Percentiles rank a stretch among this genome's conserved stretches.
These are phyloP conservation scores for Taphrina betulina DNA, from an alignment of 1,139 yeast genomes.

Conservation along the genomic window DNA sequence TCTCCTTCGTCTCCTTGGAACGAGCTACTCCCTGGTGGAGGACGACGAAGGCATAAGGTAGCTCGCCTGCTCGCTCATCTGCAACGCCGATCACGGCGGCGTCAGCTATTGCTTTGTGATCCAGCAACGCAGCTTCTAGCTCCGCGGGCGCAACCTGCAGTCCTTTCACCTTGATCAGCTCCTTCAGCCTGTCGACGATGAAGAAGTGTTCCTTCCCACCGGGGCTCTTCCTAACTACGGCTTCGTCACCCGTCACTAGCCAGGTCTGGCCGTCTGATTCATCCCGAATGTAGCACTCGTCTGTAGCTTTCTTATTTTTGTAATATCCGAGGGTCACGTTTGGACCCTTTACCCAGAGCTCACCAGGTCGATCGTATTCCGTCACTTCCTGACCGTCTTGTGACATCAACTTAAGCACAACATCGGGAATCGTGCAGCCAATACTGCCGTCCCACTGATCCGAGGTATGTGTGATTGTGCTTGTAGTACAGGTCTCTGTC, in stretches of 20 bases:
- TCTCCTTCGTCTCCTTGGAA: conserved; percentile 30
- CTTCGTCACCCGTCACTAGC: conserved; percentile 65
- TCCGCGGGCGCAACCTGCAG: conserved; percentile 82
- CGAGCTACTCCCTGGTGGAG: conserved; percentile 38
- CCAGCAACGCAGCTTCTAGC: conserved; percentile 63
- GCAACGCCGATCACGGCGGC: conserved; percentile 46
- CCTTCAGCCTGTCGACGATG: conserved; percentile 66
- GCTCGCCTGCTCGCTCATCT: conserved; percentile 45
- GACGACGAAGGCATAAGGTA: conserved; percentile 46
- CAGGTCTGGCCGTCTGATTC: conserved; percentile 55
- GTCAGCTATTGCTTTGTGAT: conserved; percentile 46
- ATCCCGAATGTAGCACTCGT: conserved; percentile 43
- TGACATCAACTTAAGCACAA: conserved; percentile 50
- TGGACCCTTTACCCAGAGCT: conserved; percentile 72
- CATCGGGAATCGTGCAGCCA: conserved; percentile 53
- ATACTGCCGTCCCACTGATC: conserved; percentile 55
- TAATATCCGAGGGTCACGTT: conserved; percentile 62
- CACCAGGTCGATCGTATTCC: conserved; percentile 63
- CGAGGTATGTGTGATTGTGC: conserved; percentile 51
- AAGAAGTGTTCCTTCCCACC: conserved; percentile 52
- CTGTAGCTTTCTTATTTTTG: conserved; percentile 45
- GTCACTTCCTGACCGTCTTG: conserved; percentile 48
- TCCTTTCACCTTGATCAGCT: conserved; percentile 66
- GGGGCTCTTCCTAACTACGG: conserved; percentile 45
- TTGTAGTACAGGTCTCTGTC: conserved; percentile 91